Evolutionary conservation across 1,284 basidiomycete species (phyloP), one percentile per base, ranked within the genome.

Genomic region (Polyporus tsugae): DNA sequence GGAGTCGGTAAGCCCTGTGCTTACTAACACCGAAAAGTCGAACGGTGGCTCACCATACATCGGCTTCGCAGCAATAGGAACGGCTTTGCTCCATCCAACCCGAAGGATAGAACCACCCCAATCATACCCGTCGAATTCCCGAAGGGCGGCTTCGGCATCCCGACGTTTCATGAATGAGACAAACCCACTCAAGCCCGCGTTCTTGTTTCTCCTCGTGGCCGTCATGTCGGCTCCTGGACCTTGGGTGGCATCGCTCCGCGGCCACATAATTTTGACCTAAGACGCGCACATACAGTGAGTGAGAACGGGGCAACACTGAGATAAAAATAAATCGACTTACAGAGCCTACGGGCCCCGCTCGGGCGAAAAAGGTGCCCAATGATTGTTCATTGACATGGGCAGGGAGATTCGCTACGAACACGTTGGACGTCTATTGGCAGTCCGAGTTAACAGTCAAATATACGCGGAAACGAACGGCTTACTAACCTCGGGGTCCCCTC

Each of bases 251-350:
- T 93, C 91, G 6, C 85, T 85, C 64, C 93, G 87, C 64, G 96
- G 96, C 95, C 96, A 98, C 96, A 98, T 97, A 70, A 98, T 91
- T 84, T 98, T 97, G 65, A 95, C 92, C 93, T 94, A 33, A 22
- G n/a, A 38, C 2, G 19, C 35, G 36, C n/a, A 22, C 13, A 22
- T 22, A 58, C 4, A 11, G 13, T 11, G 36, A 7, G 36, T 41
- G 58, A 38, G 22, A 22, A 42, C 15, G 7, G 22, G 4, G 58
- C 58, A 42, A 41, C 19, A 70, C 6, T 52, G 58, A 55, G 60
- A 19, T 55, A 46, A 60, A 58, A 60, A 19, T 55, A 46, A 60
- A 53, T 13, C 25, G 25, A 81, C 85, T 65, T 74, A 91, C 90
- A 33, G 91, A 92, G 49, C 89, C 91, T 65, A 92, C 90, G 55